These are phyloP conservation scores for Petunia axillaris DNA, from an alignment of 257 asterid genomes.

Conservation along the genomic window DNA sequence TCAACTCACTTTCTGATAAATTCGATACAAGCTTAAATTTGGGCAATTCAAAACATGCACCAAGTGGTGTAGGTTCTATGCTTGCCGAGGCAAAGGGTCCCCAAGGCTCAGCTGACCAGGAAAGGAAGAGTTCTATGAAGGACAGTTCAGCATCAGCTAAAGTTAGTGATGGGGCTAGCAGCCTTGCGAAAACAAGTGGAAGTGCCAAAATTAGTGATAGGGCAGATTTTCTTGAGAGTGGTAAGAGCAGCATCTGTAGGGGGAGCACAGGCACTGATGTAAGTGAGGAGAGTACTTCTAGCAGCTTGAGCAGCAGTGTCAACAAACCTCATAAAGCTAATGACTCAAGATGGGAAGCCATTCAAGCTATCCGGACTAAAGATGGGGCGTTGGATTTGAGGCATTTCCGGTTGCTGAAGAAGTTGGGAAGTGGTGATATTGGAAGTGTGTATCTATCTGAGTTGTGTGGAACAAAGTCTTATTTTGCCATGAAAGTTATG, in stretches of 20 bases:
- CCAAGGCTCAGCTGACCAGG: constrained; percentile 38
- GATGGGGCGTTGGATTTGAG: constrained; percentile 73
- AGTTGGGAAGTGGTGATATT: constrained; percentile 81
- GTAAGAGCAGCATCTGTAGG: constrained; percentile 84
- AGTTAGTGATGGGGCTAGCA: constrained; percentile 56
- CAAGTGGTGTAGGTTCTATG: constrained; percentile 1
- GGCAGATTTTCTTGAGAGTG: constrained; percentile 67
- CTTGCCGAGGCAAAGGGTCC: neutral
- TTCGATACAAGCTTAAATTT: constrained; percentile 56
- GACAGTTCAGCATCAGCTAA: constrained; percentile 50
- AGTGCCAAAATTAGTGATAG: constrained; percentile 57
- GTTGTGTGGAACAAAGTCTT: constrained; percentile 74
- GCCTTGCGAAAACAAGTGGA: constrained; percentile 62
- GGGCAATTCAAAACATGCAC: constrained; percentile 41
- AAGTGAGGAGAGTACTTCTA: constrained; percentile 75
- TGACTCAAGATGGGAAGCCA: constrained; percentile 81
- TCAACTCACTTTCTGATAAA: constrained; percentile 46
- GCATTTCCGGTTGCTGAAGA: constrained; percentile 76
- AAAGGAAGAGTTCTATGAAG: constrained; percentile 46
- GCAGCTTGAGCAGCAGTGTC: constrained; percentile 73
- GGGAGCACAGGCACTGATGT: constrained; percentile 83
- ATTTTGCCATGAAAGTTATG: constrained; percentile 85
- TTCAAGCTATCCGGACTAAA: constrained; percentile 61
- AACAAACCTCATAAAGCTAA: constrained; percentile 82
- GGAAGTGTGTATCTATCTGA: constrained; percentile 82